Percentiles rank a stretch among this genome's conserved stretches.
phyloP scores from a whole-genome alignment of 805 yeast species.

The Sugiyamaella chiloensis region DNA sequence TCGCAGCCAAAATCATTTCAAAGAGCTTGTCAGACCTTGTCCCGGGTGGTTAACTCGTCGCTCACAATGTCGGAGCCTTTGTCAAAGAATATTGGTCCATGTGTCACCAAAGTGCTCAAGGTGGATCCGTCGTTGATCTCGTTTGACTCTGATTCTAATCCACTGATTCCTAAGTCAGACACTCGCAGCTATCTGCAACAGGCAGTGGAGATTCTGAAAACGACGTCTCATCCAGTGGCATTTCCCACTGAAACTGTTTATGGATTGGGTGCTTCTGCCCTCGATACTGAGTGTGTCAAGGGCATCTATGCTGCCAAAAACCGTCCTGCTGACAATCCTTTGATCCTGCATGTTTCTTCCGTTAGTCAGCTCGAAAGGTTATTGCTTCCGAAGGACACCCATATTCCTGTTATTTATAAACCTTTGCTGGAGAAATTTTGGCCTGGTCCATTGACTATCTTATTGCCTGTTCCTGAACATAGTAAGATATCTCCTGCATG shows the following conservation, averaged over 20 bases:
- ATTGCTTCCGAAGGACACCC: constrained; percentile 41
- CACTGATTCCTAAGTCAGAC: constrained; percentile 9
- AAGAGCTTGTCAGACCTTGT: constrained; percentile 4
- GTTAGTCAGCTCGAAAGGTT: constrained; percentile 62
- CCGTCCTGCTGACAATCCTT: constrained; percentile 92
- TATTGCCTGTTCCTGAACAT: constrained; percentile 53
- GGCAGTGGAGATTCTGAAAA: constrained; percentile 58
- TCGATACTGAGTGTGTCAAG: constrained; percentile 66
- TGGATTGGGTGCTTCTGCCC: constrained; percentile 88
- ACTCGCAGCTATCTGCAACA: constrained; percentile 39
- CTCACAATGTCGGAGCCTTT: not conserved
- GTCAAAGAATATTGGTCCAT: not conserved
- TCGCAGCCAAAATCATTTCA: not conserved
- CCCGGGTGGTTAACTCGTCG: constrained; percentile 8
- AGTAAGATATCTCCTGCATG: constrained; percentile 60
- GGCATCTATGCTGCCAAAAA: constrained; percentile 85
- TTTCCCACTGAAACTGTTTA: constrained; percentile 98
- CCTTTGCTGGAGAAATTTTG: constrained; percentile 68
- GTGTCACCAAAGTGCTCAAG: constrained; percentile 43
- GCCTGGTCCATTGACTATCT: constrained; percentile 95
- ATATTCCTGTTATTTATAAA: constrained; percentile 65
- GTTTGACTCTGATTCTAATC: constrained; percentile 43
- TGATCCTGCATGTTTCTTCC: constrained; percentile 86
- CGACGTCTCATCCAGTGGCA: constrained; percentile 65
- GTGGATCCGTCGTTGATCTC: constrained; percentile 53